Evolutionary conservation across 345 rosid genomes (phyloP).

Genomic region (Dipteronia sinensis): DNA sequence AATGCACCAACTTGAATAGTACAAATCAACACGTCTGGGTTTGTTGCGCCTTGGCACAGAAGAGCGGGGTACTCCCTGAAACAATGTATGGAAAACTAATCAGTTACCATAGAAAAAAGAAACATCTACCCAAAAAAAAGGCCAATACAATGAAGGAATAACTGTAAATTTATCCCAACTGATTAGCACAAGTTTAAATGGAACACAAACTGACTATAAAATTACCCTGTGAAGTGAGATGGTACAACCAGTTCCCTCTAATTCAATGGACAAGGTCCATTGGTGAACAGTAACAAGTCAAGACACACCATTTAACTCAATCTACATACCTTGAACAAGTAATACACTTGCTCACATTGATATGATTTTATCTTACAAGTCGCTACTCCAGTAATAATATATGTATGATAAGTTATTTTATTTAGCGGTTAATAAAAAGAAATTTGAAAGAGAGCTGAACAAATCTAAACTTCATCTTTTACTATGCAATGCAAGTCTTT

Average conservation of each 20-base stretch:
- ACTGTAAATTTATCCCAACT: not conserved
- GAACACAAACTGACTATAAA: not conserved
- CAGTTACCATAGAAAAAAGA: conserved; percentile 4
- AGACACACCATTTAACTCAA: not conserved
- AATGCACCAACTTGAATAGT: conserved; percentile 94
- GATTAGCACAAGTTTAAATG: not conserved
- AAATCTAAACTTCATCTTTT: no score
- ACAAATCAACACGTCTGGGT: conserved; percentile 88
- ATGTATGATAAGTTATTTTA: no score
- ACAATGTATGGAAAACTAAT: conserved; percentile 21
- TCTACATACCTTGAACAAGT: not conserved
- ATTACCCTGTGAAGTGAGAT: not conserved
- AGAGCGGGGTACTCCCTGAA: conserved; percentile 76
- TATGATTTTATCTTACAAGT: not conserved
- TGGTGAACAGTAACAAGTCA: not conserved
- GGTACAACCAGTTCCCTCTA: not conserved
- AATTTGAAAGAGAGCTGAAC: no score
- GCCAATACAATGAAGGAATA: not conserved
- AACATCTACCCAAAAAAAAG: not conserved
- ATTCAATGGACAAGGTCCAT: not conserved
- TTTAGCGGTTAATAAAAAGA: not conserved
- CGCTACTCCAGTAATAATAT: not conserved
- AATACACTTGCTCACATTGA: not conserved
- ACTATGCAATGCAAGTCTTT: no score
- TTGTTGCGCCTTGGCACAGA: conserved; percentile 72